These are phyloP conservation scores for Pleurotus pulmonarius DNA, from an alignment of 768 basidiomycete species.

Conservation along the genomic window DNA sequence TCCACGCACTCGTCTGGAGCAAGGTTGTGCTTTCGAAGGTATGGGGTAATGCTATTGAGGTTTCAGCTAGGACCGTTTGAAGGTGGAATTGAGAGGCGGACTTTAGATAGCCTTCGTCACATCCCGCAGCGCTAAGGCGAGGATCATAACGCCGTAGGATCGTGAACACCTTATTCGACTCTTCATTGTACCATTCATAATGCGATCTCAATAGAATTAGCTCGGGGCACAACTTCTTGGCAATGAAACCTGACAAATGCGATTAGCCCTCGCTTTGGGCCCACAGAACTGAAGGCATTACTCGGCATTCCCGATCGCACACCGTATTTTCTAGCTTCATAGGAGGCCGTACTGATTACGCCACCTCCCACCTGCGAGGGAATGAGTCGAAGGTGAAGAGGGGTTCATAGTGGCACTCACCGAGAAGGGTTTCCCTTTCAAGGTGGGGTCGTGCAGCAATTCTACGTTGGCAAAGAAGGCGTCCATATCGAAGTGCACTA, in stretches of 20 bases:
- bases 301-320: slow-evolving; percentile 96
- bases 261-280: not conserved
- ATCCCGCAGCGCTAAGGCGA: slow-evolving; percentile 69
- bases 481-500: slow-evolving; percentile 97
- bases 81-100: slow-evolving; percentile 27
- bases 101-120: slow-evolving; percentile 94
- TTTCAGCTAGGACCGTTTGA: slow-evolving; percentile 1
- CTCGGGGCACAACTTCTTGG: slow-evolving; percentile 90
- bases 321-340: slow-evolving; percentile 87
- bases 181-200: slow-evolving; percentile 60
- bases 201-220: slow-evolving; percentile 65
- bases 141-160: slow-evolving; percentile 69
- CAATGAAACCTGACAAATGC: slow-evolving; percentile 67
- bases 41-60: slow-evolving; percentile 67
- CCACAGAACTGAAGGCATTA: slow-evolving; percentile 23
- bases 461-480: slow-evolving; percentile 88
- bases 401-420: slow-evolving; percentile 26
- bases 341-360: slow-evolving; percentile 85
- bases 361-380: slow-evolving; percentile 67
- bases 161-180: slow-evolving; percentile 73
- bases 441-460: slow-evolving; percentile 57
- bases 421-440: slow-evolving; percentile 71
- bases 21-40: slow-evolving; percentile 67
- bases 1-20: slow-evolving; percentile 72
- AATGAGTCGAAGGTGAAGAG: not conserved